phyloP scores from a whole-genome alignment of 768 basidiomycete species.

The Serendipita sp. region DNA sequence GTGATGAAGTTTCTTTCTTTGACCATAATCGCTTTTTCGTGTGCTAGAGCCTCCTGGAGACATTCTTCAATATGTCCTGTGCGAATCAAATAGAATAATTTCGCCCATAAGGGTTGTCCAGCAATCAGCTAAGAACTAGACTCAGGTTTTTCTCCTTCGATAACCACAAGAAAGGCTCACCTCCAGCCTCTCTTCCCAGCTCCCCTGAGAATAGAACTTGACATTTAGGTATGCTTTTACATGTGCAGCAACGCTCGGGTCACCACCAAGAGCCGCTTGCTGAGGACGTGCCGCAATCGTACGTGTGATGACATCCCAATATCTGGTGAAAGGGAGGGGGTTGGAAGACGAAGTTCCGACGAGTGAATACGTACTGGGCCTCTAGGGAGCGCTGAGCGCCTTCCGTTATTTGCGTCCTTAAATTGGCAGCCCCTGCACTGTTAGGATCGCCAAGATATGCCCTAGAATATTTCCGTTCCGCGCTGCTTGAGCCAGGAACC shows the following conservation, averaged over 20 bases:
- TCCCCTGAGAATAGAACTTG: constrained; percentile 59
- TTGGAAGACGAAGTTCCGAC: background rate
- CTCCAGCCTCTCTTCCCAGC: constrained; percentile 80
- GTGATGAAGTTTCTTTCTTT: constrained; percentile 70
- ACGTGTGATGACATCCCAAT: constrained; percentile 67
- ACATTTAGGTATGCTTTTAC: constrained; percentile 76
- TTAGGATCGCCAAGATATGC: constrained; percentile 53
- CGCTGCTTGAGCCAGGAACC: constrained; percentile 60
- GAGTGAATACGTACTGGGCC: constrained; percentile 36
- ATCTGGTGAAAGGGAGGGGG: constrained; percentile 16
- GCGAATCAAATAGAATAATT: constrained; percentile 80
- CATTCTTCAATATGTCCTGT: constrained; percentile 74
- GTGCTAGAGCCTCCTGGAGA: constrained; percentile 50
- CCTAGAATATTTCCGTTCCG: constrained; percentile 69
- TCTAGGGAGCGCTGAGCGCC: constrained; percentile 74
- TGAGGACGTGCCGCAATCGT: constrained; percentile 65
- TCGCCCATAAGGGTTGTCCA: constrained; percentile 83
- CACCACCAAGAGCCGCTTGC: constrained; percentile 79
- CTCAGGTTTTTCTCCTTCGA: background rate
- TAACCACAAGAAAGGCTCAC: constrained; percentile 21
- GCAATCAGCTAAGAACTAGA: constrained; percentile 45
- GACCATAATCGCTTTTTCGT: constrained; percentile 53
- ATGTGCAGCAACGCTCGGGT: constrained; percentile 79
- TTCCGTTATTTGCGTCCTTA: constrained; percentile 57
- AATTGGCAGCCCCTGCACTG: constrained; percentile 43